Base-by-base conservation (phyloP, 2,329 filamentous ascomycete genomes). In the Blastomyces silverae region DNA sequence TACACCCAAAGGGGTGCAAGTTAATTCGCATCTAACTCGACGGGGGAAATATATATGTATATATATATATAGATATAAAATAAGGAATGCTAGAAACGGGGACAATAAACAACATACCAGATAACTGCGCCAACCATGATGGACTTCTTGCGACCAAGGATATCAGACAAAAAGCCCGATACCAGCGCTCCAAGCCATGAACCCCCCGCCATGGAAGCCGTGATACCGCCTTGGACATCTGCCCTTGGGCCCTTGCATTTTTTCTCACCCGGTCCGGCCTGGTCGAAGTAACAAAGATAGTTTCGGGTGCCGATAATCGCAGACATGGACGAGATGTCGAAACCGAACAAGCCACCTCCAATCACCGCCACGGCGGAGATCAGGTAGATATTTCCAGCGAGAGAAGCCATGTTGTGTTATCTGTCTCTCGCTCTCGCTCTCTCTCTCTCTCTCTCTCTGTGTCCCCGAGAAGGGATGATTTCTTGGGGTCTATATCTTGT, bases 281-380 rank as follows among this genome's bases (percentile, higher is more conserved):
- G 83, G 70, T 85, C 80, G 77, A 91, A 91, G 75, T 89, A 91
- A 70, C 84, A 85, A 70, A 85, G 86, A 74, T 92, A 92, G 58
- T 87, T 83, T 64, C 85, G 76, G 0, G 86, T 89, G 39, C 85
- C 86, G 48, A 91, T 80, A 66, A 87, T 84, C 57, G 84, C 85
- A 48, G 84, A 87, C 88, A 91, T 90, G 55, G 87, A 89, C 64
- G 84, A 85, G 71, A 92, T 90, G 77, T 92, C 89, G 73, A 92
- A 92, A 70, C 89, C 90, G 71, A 92, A 91, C 34, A 91, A 80
- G 31, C 84, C 85, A 73, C 88, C 88, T 69, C 88, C 88, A 79
- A 81, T 80, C 67, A 84, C 81, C 73, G 84, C 79, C 75, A 85
- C 82, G 71, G 81, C 81, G 66, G 83, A 79, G 70, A 86, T 85